Evolutionary conservation across 768 basidiomycete genomes (phyloP).

Genomic region (Russula ochroleuca): DNA sequence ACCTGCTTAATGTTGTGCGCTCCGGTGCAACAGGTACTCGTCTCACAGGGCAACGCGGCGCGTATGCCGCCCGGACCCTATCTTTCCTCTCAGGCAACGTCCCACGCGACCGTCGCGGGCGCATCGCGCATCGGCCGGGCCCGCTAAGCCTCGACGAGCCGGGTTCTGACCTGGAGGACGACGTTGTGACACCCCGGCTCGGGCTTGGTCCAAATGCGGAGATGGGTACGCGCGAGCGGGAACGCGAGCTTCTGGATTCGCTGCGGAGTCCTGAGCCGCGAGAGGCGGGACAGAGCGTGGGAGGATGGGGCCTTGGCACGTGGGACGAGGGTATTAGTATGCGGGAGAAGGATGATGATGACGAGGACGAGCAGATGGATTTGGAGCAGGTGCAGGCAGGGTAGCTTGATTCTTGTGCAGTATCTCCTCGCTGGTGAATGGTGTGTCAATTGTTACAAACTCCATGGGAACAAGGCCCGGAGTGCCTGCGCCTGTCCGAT

Average conservation of each 20-base stretch:
- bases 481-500: too few relatives aligned
- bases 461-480: background rate
- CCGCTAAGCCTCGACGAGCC: slow-evolving; percentile 11
- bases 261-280: slow-evolving; percentile 37
- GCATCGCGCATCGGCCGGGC: slow-evolving; percentile 51
- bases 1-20: slow-evolving; percentile 61
- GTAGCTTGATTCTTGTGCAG: background rate
- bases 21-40: slow-evolving; percentile 40
- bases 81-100: slow-evolving; percentile 69
- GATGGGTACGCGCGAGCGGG: slow-evolving; percentile 45
- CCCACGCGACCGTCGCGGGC: slow-evolving; percentile 74
- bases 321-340: slow-evolving; percentile 41
- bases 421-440: background rate
- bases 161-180: slow-evolving; percentile 32
- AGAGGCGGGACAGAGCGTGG: slow-evolving; percentile 45
- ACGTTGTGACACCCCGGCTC: slow-evolving; percentile 19
- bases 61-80: slow-evolving; percentile 43
- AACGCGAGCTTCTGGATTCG: slow-evolving; percentile 52
- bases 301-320: slow-evolving; percentile 70
- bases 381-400: slow-evolving; percentile 69
- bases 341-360: slow-evolving; percentile 52
- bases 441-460: too few relatives aligned
- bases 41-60: slow-evolving; percentile 23
- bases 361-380: slow-evolving; percentile 59
- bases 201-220: slow-evolving; percentile 6